A percentile compares a stretch with the other conserved stretches of the same genome.
These are phyloP conservation scores for Lactarius evosmus DNA, from an alignment of 768 basidiomycete species.

Conservation along the genomic window DNA sequence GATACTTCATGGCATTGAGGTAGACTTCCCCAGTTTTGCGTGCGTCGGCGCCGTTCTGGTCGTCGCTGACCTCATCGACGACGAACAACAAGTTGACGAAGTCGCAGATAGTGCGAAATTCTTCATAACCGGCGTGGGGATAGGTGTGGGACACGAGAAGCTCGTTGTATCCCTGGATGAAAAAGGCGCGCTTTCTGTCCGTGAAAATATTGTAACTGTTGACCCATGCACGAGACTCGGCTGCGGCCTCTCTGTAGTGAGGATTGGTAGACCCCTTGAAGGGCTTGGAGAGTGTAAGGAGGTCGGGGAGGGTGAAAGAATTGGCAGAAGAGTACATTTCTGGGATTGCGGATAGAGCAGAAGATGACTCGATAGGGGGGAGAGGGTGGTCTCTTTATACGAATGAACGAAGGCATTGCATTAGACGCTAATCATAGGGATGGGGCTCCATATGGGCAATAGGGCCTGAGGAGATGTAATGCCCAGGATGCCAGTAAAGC, in stretches of 20 bases:
- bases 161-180: constrained; percentile 60
- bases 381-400: constrained; percentile 7
- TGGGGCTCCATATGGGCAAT: not conserved
- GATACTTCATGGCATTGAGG: constrained; percentile 53
- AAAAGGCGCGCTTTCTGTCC: constrained; percentile 59
- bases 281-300: constrained; percentile 44
- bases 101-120: constrained; percentile 62
- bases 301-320: constrained; percentile 53
- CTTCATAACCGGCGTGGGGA: constrained; percentile 55
- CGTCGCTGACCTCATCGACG: constrained; percentile 68
- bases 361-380: not conserved
- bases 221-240: constrained; percentile 63
- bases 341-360: not conserved
- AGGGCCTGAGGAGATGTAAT: not conserved
- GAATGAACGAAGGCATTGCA: constrained; percentile 12
- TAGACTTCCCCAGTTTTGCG: constrained; percentile 53
- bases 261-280: constrained; percentile 55
- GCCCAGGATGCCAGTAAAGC: not conserved
- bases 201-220: constrained; percentile 60
- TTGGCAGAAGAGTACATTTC: constrained; percentile 28
- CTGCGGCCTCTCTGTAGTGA: constrained; percentile 53
- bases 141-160: constrained; percentile 63
- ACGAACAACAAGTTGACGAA: constrained; percentile 55
- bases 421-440: not conserved
- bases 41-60: constrained; percentile 59